These are phyloP conservation scores for Ostreobium quekettii DNA, from an alignment of 139 green algal species.

Conservation along the genomic window DNA sequence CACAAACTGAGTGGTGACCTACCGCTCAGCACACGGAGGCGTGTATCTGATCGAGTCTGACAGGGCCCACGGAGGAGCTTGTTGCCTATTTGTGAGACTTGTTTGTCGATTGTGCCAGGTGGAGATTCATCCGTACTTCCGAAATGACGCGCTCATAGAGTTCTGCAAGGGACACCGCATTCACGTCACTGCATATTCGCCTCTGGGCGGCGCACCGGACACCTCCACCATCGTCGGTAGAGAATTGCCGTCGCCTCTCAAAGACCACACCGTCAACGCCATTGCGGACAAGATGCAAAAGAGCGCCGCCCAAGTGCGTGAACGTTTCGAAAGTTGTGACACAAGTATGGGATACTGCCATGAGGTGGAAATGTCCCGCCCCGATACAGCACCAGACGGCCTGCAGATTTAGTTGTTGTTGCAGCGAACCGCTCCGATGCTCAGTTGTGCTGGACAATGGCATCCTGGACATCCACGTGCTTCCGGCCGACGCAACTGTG, in stretches of 20 bases:
- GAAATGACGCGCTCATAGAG: slow-evolving; percentile 66
- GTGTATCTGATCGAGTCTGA: no score
- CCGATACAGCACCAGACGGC: no score
- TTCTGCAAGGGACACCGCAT: slow-evolving; percentile 50
- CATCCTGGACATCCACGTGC: no score
- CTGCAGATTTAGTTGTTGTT: no score
- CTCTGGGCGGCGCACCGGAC: slow-evolving; percentile 71
- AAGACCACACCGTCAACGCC: slow-evolving; percentile 48
- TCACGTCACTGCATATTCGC: slow-evolving; percentile 85
- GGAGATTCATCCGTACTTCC: slow-evolving; percentile 84
- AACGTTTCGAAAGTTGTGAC: not conserved
- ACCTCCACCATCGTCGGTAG: slow-evolving; percentile 47
- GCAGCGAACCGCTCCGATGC: no score
- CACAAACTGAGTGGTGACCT: no score
- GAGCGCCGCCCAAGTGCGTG: slow-evolving; percentile 44
- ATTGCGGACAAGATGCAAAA: slow-evolving; percentile 48
- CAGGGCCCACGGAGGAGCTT: no score
- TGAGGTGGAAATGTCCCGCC: no score
- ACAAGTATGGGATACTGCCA: not conserved
- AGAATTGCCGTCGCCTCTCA: slow-evolving; percentile 42
- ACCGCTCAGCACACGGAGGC: no score
- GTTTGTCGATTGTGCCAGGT: slow-evolving; percentile 58
- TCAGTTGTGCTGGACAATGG: no score
- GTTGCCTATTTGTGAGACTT: no score
- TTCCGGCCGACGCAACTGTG: no score